Evolutionary conservation across 2,329 filamentous ascomycete species (phyloP).

Genomic region (Fusarium sororula): DNA sequence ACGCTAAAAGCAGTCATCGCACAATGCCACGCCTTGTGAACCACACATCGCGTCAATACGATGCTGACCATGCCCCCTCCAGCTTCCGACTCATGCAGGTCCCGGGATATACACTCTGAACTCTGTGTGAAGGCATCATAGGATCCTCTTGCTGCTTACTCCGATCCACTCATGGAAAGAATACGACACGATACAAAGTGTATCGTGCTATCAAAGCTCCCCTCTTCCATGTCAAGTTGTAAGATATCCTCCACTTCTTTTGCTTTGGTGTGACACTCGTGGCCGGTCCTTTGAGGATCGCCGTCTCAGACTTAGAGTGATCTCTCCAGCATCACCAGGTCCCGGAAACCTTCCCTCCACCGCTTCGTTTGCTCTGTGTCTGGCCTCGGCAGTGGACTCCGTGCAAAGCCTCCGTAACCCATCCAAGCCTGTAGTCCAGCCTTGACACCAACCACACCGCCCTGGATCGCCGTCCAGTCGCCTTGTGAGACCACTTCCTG

Average conservation of each 20-base stretch:
- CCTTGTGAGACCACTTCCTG: conserved; percentile 73
- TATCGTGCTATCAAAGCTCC: conserved; percentile 3
- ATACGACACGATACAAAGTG: neutral
- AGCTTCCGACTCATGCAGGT: conserved; percentile 25
- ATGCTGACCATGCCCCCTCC: conserved; percentile 14
- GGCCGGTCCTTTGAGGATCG: conserved; percentile 5
- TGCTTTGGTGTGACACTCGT: conserved; percentile 18
- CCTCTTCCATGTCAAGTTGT: neutral
- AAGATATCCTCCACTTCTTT: conserved; percentile 1
- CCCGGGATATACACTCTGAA: conserved; percentile 7
- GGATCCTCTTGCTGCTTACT: neutral
- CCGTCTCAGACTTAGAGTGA: conserved; percentile 47
- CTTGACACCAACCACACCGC: conserved; percentile 78
- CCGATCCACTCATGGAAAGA: neutral
- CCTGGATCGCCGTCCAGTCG: conserved; percentile 78
- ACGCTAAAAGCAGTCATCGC: conserved; percentile 2
- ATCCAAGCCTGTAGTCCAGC: conserved; percentile 71
- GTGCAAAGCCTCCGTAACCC: conserved; percentile 69
- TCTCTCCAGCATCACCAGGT: conserved; percentile 62
- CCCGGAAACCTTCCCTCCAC: conserved; percentile 66
- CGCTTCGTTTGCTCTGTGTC: conserved; percentile 57
- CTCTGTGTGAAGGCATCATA: neutral
- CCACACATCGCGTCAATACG: conserved; percentile 1
- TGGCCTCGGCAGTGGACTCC: conserved; percentile 52
- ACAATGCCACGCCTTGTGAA: conserved; percentile 8